Base-by-base conservation (phyloP, 768 basidiomycete species). In the Mycena epipterygia region DNA sequence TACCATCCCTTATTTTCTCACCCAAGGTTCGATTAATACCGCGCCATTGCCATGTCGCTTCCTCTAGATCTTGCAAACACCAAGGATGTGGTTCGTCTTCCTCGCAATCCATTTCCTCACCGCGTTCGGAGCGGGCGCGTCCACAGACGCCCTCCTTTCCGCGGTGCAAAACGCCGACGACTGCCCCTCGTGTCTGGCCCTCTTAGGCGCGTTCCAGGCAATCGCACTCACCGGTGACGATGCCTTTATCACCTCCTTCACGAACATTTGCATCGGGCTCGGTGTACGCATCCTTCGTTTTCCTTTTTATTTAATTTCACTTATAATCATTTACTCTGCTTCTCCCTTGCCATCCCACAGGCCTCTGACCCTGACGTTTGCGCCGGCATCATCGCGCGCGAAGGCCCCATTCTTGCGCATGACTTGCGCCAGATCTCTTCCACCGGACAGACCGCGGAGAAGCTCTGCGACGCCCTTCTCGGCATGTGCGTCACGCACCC, bases 371-470 rank as follows among this genome's bases (percentile, higher is more conserved):
- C 64, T 0, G 83, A 85, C 64, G 81, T 85, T n/a, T 85, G 84
- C 68, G 71, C 70, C 21, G 84, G 84, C 52, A 74, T 78, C 0
- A 72, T 84, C 64, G 75, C 73, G 5, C 57, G 72, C 5, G 77
- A 80, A 61, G 84, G 79, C 0, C 84, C 84, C n/a, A 81, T 84
- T 65, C 74, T 85, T 25, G 83, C 83, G 0, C 81, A 83, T 71
- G 81, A 78, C 60, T 73, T 85, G 5, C 81, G 83, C 7, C 69
- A 72, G 42, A 83, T 85, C 71, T 74, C 75, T 5, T 68, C 78
- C 30, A 73, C 73, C 14, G 79, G 81, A 9, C 74, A 78, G 46
- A 82, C 83, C 0, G 82, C 81, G 11, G 76, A 76, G 32, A 76
- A 77, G 64, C 78, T 85, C 62, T 84, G 83, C 71, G 77, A 79